A percentile compares a stretch with the other conserved stretches of the same genome.
These are phyloP conservation scores for Coffea humblotiana DNA, from an alignment of 305 asterid species.

Conservation along the genomic window DNA sequence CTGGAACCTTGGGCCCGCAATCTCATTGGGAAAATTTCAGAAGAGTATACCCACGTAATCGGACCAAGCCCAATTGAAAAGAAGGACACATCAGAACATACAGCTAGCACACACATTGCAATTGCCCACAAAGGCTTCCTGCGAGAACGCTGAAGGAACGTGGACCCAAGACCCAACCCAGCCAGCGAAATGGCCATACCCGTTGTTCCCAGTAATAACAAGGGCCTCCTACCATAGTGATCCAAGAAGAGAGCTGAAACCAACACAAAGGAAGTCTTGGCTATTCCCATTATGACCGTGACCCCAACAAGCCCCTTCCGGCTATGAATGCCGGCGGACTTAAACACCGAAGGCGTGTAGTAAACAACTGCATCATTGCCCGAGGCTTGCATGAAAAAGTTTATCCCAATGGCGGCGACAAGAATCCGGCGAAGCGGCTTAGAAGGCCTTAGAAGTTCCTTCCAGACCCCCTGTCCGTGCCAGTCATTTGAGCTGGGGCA, in stretches of 20 bases:
- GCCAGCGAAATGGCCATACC: slow-evolving; percentile 56
- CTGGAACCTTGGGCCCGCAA: slow-evolving; percentile 70
- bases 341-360: slow-evolving; percentile 78
- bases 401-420: slow-evolving; percentile 62
- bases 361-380: slow-evolving; percentile 84
- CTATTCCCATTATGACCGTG: slow-evolving; percentile 65
- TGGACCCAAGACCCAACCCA: slow-evolving; percentile 66
- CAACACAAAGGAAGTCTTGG: slow-evolving; percentile 55
- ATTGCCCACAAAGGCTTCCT: slow-evolving; percentile 71
- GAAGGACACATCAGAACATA: slow-evolving; percentile 70
- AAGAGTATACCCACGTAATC: slow-evolving; percentile 77
- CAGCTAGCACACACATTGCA: slow-evolving; percentile 58
- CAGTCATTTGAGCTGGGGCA: slow-evolving; percentile 12
- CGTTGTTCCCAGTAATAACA: slow-evolving; percentile 53
- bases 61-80: slow-evolving; percentile 92
- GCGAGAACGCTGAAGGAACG: slow-evolving; percentile 34
- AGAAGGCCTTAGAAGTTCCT: slow-evolving; percentile 51
- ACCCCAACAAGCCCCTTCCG: slow-evolving; percentile 55
- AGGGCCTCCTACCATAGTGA: slow-evolving; percentile 67
- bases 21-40: slow-evolving; percentile 67
- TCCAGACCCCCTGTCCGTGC: slow-evolving; percentile 63
- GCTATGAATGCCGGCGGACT: slow-evolving; percentile 54
- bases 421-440: slow-evolving; percentile 54
- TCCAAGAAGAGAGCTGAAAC: slow-evolving; percentile 69
- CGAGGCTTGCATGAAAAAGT: slow-evolving; percentile 88